Evolutionary conservation across 2,329 filamentous ascomycete genomes (phyloP), one percentile per base, ranked within the genome.

Genomic region (Phialocephala sp.): DNA sequence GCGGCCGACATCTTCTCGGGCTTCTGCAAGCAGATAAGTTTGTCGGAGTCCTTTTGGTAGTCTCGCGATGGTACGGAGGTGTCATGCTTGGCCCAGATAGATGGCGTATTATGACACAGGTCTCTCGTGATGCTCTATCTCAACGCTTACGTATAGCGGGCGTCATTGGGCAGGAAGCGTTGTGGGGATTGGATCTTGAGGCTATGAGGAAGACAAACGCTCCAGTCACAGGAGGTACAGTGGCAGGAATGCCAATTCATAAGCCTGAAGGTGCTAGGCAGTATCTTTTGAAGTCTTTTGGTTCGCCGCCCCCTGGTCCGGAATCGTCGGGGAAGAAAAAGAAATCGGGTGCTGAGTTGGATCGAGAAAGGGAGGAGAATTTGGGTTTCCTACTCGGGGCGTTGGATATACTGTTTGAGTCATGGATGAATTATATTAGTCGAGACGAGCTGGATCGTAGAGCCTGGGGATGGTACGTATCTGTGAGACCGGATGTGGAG

Each of bases 381-480:
- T 79, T 95, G 1, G 87, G 87, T 0, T 79, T 89, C 63, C 77
- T 96, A 2, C 81, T 97, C 0, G 89, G 87, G 3, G 89, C 91
- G 0, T 80, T 97, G 64, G 85, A 93, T 67, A 76, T 92, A 22
- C 76, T 96, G 1, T 93, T 88, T 72, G 82, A 84, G 56, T 94
- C 91, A 67, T 97, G 93, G 93, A 83, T 84, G 0, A 78, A 81
- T n/a, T 83, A 87, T 36, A 76, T 96, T 39, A 82, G 78, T 32
- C 79, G 80, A 4, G 81, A 85, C 18, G 91, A 97, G 72, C 80
- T 97, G 60, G 91, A 97, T 75, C 83, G 84, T 67, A 85, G 88
- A 66, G 91, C 92, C 20, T 96, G 92, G 91, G 81, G 81, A 12
- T 97, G 93, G 93, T 97, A 97, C 77, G 82, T 90, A 1, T 84